A percentile compares a stretch with the other conserved stretches of the same genome.
Evolutionary conservation across 1,284 basidiomycete species (phyloP).

Genomic region (Veloporphyrellus conicus): DNA sequence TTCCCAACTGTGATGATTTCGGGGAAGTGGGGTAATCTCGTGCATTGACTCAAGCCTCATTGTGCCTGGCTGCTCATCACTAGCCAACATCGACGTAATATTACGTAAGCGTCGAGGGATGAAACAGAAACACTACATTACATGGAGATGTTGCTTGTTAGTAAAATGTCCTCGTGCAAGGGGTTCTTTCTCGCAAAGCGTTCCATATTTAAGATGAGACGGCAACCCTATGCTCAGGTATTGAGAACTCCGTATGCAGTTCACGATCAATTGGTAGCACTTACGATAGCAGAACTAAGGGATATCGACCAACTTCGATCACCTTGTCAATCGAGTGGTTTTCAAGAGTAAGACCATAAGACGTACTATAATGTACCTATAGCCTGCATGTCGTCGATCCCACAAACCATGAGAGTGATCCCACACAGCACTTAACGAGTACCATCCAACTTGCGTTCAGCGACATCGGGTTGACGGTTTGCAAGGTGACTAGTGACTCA

Average conservation of each 20-base stretch:
- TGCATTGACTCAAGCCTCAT: too few relatives aligned
- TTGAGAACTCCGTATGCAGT: neutral
- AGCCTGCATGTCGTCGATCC: slow-evolving; percentile 5
- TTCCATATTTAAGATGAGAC: slow-evolving; percentile 6
- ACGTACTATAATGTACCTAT: slow-evolving; percentile 7
- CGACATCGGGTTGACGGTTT: neutral
- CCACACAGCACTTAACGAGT: slow-evolving; percentile 6
- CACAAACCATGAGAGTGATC: neutral
- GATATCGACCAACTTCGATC: slow-evolving; percentile 13
- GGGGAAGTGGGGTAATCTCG: too few relatives aligned
- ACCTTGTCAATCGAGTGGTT: neutral
- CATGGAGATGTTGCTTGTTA: slow-evolving; percentile 8
- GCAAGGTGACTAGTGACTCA: slow-evolving; percentile 17
- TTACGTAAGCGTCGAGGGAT: too few relatives aligned
- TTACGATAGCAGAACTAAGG: slow-evolving; percentile 10
- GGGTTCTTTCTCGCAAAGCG: neutral
- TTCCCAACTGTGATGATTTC: too few relatives aligned
- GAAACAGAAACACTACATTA: neutral
- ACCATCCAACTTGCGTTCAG: neutral
- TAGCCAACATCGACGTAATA: too few relatives aligned
- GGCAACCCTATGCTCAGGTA: slow-evolving; percentile 14
- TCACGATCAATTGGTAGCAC: neutral
- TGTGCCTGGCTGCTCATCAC: too few relatives aligned
- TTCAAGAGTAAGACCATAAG: neutral
- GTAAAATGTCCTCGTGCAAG: slow-evolving; percentile 7